A percentile compares a stretch with the other conserved stretches of the same genome.
phyloP scores from a whole-genome alignment of 2,329 filamentous ascomycete genomes.

The Catunica adiposa region DNA sequence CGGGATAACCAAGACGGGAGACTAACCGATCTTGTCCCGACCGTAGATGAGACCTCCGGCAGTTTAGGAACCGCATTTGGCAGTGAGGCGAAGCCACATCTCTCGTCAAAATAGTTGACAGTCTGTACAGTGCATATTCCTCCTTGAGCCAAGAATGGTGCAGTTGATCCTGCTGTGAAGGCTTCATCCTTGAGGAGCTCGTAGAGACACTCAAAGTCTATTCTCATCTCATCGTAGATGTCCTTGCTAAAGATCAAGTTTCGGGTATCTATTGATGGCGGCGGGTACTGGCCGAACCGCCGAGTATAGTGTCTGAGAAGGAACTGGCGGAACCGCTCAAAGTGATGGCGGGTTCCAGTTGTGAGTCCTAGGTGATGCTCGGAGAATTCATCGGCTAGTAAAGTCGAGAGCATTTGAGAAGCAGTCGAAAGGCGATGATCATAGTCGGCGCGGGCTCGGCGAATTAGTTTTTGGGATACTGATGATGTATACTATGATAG shows the following conservation, averaged over 20 bases:
- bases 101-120: constrained; percentile 47
- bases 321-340: constrained; percentile 57
- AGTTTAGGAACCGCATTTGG: constrained; percentile 50
- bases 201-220: constrained; percentile 57
- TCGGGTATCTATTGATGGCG: constrained; percentile 27
- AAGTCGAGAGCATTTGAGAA: constrained; percentile 41
- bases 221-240: constrained; percentile 43
- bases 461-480: constrained; percentile 48
- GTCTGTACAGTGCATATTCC: constrained; percentile 56
- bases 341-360: constrained; percentile 43
- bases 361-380: constrained; percentile 48
- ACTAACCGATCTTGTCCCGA: constrained; percentile 19
- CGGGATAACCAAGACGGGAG: constrained; percentile 27
- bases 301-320: constrained; percentile 48
- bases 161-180: constrained; percentile 32
- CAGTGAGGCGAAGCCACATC: constrained; percentile 43
- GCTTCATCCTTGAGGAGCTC: constrained; percentile 50
- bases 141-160: constrained; percentile 39
- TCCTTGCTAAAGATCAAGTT: constrained; percentile 35
- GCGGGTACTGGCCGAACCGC: constrained; percentile 58
- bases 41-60: constrained; percentile 26
- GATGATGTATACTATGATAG: constrained; percentile 23
- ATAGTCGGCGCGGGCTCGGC: constrained; percentile 46
- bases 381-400: constrained; percentile 56
- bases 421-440: constrained; percentile 44